These are phyloP conservation scores for Monilinia aucupariae DNA, from an alignment of 2,329 filamentous ascomycete genomes.

Conservation along the genomic window DNA sequence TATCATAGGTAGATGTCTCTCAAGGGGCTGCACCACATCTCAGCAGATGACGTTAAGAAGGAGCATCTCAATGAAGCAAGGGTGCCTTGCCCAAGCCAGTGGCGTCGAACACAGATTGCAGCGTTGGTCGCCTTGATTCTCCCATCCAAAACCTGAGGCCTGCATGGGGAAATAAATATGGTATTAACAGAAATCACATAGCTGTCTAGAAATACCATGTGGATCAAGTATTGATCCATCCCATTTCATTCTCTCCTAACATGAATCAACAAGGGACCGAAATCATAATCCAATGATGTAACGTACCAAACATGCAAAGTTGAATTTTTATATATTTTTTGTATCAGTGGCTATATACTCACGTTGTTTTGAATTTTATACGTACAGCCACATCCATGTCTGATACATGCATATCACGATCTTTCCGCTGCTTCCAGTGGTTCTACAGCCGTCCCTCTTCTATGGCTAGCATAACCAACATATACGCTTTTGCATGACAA, in stretches of 20 bases:
- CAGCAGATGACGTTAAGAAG: neutral
- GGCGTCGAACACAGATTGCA: too few species aligned
- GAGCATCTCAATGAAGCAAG: too few species aligned
- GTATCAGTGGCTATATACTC: neutral
- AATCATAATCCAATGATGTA: neutral
- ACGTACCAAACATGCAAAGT: neutral
- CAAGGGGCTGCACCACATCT: neutral
- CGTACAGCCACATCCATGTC: neutral
- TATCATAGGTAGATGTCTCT: neutral
- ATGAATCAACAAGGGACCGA: neutral
- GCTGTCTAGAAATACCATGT: too few species aligned
- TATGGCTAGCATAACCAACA: neutral
- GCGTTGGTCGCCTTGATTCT: too few species aligned
- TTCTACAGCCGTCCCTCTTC: neutral
- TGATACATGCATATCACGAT: neutral
- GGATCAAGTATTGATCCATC: neutral
- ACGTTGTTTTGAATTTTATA: neutral
- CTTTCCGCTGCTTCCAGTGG: neutral
- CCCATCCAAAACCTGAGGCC: too few species aligned
- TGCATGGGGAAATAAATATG: too few species aligned
- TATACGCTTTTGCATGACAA: neutral
- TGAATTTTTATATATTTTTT: constrained; percentile 3
- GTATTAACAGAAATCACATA: too few species aligned
- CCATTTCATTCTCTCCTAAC: neutral
- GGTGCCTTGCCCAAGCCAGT: too few species aligned